phyloP scores from a whole-genome alignment of 352 stramenopile species.

The Phytophthora multivora region DNA sequence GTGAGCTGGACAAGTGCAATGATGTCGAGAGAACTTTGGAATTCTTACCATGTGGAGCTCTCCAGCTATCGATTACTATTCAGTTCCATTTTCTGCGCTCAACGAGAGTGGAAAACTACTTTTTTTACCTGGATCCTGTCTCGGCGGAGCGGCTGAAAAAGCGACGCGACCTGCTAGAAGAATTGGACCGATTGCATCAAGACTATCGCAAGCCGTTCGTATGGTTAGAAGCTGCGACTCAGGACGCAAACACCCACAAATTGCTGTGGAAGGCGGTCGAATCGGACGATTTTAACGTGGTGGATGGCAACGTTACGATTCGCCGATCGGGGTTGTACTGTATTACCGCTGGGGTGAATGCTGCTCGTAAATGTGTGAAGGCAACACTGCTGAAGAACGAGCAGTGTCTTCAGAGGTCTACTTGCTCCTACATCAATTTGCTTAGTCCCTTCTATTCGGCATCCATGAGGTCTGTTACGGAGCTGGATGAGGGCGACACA shows the following conservation, averaged over 20 bases:
- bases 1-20: not conserved
- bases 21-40: not conserved
- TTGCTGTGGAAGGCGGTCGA: not conserved
- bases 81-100: not conserved
- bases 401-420: not conserved
- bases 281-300: not conserved
- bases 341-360: not conserved
- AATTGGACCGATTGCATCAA: not conserved
- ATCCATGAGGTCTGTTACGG: not conserved
- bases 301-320: not conserved
- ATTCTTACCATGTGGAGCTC: not conserved
- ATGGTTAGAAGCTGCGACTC: not conserved
- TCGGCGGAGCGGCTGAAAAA: not conserved
- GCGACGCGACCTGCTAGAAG: not conserved
- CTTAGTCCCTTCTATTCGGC: not conserved
- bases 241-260: not conserved
- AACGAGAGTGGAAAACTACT: not conserved
- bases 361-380: not conserved
- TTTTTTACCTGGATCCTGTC: not conserved
- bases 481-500: not conserved
- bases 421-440: too few species aligned
- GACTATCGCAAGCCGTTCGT: not conserved
- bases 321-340: not conserved
- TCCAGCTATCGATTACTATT: not conserved
- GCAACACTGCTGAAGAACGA: not conserved